Base-by-base conservation (phyloP, 139 green algal species). In the Picochlorum sp. region DNA sequence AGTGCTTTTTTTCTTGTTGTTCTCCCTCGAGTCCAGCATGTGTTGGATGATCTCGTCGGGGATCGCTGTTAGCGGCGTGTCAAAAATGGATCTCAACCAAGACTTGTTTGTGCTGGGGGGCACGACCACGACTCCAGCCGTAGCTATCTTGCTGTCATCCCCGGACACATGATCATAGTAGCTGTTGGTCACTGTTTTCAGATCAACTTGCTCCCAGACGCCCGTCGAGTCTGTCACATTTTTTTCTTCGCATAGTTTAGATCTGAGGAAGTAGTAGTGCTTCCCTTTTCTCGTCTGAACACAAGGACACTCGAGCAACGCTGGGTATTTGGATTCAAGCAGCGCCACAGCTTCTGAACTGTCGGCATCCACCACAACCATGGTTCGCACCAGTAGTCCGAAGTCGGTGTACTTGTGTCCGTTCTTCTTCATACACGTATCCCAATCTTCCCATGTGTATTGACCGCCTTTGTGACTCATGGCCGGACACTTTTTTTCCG, bases 181-280 rank as follows among this genome's bases (percentile, higher is more conserved):
- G 46, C 46, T 52, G 46, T 52, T 52, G 46, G 46, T 52, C 46
- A 52, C 46, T 52, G 46, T 52, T 20, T 52, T 52, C 46, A 52
- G 46, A 52, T 52, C 46, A 52, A 52, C 46, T 52, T 52, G 46
- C 6, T 52, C 24, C 46, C 46, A 52, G 46, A 52, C 46, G 46
- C 46, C 46, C 46, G 46, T 6, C 3, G 46, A 52, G 46, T 52
- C 46, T 52, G 46, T 52, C 46, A 52, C 46, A 52, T 52, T 52
- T 52, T 52, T 52, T 52, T 52, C 46, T 52, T 52, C 6, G 46
- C 46, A 52, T 52, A 52, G 46, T 24, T 14, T 52, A 52, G 46
- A 52, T 20, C 46, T 52, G 46, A 52, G 46, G 46, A 52, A 52
- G 46, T 52, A 52, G 46, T 52, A 52, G 46, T 52, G 46, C 46